Conservation (phyloP, 768 basidiomycete genomes). For the Lactifluus subvellereus region DNA sequence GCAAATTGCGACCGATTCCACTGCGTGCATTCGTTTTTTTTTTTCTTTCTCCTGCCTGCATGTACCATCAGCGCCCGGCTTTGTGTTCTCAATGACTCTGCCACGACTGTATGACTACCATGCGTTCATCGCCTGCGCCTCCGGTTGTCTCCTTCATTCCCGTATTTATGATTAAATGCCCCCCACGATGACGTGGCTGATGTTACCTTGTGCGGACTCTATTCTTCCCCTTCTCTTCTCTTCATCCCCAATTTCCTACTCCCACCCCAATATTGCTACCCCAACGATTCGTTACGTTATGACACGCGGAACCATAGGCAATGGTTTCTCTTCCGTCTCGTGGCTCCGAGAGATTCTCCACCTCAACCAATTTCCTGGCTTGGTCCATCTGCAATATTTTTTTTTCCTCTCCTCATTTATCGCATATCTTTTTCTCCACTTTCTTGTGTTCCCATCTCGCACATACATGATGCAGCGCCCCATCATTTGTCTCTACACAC, state of each 20-base stretch:
- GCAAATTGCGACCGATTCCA: not conserved
- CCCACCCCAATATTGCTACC: not conserved
- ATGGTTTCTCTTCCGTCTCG: not conserved
- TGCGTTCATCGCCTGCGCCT: not conserved
- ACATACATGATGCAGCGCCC: constrained; percentile 3
- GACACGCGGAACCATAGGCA: not conserved
- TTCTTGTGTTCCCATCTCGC: not conserved
- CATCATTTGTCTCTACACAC: not conserved
- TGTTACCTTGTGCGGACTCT: constrained; percentile 15
- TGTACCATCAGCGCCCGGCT: constrained; percentile 13
- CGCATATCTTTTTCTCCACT: constrained; percentile 6
- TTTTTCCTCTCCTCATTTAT: constrained; percentile 2
- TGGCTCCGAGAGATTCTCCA: not conserved
- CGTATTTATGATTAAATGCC: constrained; percentile 22
- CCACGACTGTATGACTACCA: constrained; percentile 20
- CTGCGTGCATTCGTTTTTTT: not conserved
- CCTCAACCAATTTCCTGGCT: not conserved
- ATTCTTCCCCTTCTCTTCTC: not conserved
- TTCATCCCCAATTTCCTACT: not conserved
- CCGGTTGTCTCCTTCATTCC: not conserved
- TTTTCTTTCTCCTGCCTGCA: not conserved
- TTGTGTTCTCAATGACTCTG: constrained; percentile 11
- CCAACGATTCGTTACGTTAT: constrained; percentile 6
- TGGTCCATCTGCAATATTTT: constrained; percentile 1
- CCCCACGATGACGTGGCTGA: constrained; percentile 17